Evolutionary conservation across 805 yeast genomes (phyloP), one percentile per base, ranked within the genome.

Genomic region (Yarrowia yakushimensis): DNA sequence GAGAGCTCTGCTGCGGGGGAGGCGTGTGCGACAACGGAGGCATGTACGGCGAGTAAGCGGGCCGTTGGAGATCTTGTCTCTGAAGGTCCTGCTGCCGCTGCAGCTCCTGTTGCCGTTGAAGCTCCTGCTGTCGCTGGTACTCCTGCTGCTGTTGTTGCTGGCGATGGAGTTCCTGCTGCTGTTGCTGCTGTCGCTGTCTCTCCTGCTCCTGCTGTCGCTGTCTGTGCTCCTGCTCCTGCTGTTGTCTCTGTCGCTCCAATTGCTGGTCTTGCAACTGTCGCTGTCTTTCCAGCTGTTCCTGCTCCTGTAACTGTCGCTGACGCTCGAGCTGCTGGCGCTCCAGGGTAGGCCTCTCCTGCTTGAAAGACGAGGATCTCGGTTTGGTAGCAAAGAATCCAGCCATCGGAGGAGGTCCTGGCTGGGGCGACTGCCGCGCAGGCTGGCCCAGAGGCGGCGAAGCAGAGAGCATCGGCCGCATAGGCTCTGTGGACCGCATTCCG

Each of bases 391-490:
- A 52, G 43, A 52, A 52, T 6, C 59, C 59, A 1, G 59, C 43
- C 59, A 52, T 52, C 7, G 59, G 59, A 12, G 59, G 59, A 17
- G 59, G 59, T 17, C 59, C 59, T 9, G 59, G 59, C 20, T 52
- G 59, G 3, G 59, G 43, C 12, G 59, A 52, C 42, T 25, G 59
- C 6, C 36, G 57, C 2, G 59, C 33, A 5, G 23, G 12, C 25
- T 33, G 43, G 17, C 28, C 45, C 13, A 52, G 33, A 3, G 59
- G 59, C 8, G 59, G 59, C 4, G 59, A 52, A 12, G 42, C 43
- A 12, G 59, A 52, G 59, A 36, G 59, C 43, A 34, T 34, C 18
- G 34, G 59, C 7, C 59, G 30, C 45, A 41, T 41, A 11, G 45
- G 23, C 45, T 41, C 45, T 4, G 43, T 39, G 13, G 45, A 30